A percentile compares a stretch with the other conserved stretches of the same genome.
These are phyloP conservation scores for Candida argentea DNA, from an alignment of 805 yeast species.

Conservation along the genomic window DNA sequence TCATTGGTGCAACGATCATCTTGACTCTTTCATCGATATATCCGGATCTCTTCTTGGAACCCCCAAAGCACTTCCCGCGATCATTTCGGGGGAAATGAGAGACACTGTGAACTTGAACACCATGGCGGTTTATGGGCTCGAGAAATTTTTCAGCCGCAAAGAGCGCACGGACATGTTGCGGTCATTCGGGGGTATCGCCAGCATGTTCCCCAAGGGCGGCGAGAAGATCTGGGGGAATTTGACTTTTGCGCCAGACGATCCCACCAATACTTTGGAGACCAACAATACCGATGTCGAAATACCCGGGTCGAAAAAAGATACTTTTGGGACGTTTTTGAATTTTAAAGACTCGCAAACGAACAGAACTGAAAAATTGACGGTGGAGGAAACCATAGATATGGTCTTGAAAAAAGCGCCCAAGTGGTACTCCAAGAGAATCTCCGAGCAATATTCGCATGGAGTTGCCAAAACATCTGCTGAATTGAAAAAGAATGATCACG, in stretches of 20 bases:
- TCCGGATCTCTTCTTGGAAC: slow-evolving; percentile 90
- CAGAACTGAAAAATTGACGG: slow-evolving; percentile 43
- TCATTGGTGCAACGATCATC: slow-evolving; percentile 76
- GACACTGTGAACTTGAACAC: slow-evolving; percentile 93
- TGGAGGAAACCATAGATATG: slow-evolving; percentile 58
- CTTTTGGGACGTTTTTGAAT: slow-evolving; percentile 8
- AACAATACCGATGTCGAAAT: slow-evolving; percentile 9
- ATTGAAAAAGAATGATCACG: slow-evolving; percentile 53
- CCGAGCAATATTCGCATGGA: slow-evolving; percentile 72
- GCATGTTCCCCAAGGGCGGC: slow-evolving; percentile 97
- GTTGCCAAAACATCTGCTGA: slow-evolving; percentile 52
- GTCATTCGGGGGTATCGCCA: slow-evolving; percentile 88
- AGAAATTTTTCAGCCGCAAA: slow-evolving; percentile 80
- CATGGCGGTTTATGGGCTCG: slow-evolving; percentile 87
- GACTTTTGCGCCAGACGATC: slow-evolving; percentile 64
- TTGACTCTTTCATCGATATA: slow-evolving; percentile 76
- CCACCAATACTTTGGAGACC: slow-evolving; percentile 17
- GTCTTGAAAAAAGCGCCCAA: slow-evolving; percentile 56
- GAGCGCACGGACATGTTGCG: slow-evolving; percentile 82
- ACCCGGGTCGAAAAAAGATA: slow-evolving; percentile 9
- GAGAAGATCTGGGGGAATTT: slow-evolving; percentile 78
- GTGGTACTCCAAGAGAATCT: slow-evolving; percentile 63
- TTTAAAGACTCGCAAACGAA: slow-evolving; percentile 5
- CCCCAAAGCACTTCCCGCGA: slow-evolving; percentile 86
- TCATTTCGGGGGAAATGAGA: slow-evolving; percentile 96